Evolutionary conservation across 768 basidiomycete species (phyloP).

Genomic region (Pleurotus citrinopileatus): DNA sequence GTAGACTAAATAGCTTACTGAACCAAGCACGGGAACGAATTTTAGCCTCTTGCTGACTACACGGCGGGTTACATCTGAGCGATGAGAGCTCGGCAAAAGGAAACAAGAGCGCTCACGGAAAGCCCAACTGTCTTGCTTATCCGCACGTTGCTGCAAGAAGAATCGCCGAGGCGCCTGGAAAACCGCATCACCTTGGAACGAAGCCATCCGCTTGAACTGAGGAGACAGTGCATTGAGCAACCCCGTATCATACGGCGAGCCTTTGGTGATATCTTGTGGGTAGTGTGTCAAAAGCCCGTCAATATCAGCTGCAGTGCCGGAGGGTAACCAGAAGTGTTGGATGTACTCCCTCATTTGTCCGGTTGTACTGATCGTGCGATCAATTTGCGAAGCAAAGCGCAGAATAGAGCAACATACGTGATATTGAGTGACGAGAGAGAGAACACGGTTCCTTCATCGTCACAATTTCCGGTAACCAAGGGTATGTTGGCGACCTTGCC

Average conservation of each 20-base stretch:
- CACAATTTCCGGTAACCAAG: constrained; percentile 34
- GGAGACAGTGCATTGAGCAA: constrained; percentile 39
- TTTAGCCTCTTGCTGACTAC: constrained; percentile 48
- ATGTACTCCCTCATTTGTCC: constrained; percentile 26
- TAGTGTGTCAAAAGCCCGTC: constrained; percentile 31
- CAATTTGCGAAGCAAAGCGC: neutral
- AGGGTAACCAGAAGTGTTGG: constrained; percentile 20
- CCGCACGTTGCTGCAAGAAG: constrained; percentile 35
- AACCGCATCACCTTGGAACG: constrained; percentile 46
- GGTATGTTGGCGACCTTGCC: constrained; percentile 47
- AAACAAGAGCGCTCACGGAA: constrained; percentile 29
- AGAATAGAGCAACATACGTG: constrained; percentile 18
- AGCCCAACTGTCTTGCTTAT: constrained; percentile 36
- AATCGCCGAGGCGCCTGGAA: constrained; percentile 50
- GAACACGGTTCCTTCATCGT: constrained; percentile 41
- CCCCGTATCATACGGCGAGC: constrained; percentile 54
- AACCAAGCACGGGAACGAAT: constrained; percentile 37
- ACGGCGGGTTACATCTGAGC: too few species aligned
- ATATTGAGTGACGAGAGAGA: constrained; percentile 23
- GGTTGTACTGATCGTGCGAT: constrained; percentile 16
- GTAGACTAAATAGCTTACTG: constrained; percentile 27
- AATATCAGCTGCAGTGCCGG: constrained; percentile 24
- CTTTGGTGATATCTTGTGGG: constrained; percentile 35
- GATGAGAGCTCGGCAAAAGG: too few species aligned
- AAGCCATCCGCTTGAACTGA: constrained; percentile 49